A percentile compares a stretch with the other conserved stretches of the same genome.
These are phyloP conservation scores for Colletotrichum sp. DNA, from an alignment of 2,329 filamentous ascomycete species.

Conservation along the genomic window DNA sequence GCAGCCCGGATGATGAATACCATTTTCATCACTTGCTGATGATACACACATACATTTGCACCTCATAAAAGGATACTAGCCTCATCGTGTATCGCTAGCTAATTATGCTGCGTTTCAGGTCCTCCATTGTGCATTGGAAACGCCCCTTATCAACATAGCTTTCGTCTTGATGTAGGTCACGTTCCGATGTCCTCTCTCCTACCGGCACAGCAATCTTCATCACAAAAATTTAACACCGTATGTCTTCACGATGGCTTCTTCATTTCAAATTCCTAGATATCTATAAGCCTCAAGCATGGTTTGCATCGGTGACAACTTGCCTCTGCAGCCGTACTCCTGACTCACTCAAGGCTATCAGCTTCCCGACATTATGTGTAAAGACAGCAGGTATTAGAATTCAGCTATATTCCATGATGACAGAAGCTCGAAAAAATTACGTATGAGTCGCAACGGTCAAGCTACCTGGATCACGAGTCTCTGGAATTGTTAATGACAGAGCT, in stretches of 20 bases:
- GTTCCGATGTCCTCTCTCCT: neutral
- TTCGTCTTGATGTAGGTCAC: too few relatives aligned
- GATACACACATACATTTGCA: neutral
- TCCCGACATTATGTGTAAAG: neutral
- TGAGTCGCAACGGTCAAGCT: neutral
- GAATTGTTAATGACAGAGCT: neutral
- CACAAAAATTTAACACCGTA: neutral
- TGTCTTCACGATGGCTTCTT: neutral
- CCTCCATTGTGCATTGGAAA: too few relatives aligned
- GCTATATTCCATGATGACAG: neutral
- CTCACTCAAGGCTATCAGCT: neutral
- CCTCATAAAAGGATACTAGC: neutral
- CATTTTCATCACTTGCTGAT: neutral
- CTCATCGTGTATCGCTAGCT: neutral
- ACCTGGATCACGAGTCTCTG: neutral
- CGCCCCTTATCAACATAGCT: neutral
- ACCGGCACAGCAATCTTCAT: neutral
- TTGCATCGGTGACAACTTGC: neutral
- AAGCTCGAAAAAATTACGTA: neutral
- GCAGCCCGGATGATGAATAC: neutral
- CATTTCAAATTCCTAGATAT: neutral
- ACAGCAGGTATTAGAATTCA: neutral
- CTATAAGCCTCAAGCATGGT: neutral
- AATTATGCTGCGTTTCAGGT: neutral
- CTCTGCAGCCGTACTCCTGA: neutral